Evolutionary conservation across 1,284 basidiomycete genomes (phyloP), one percentile per base, ranked within the genome.

Genomic region (Tylopilus sp.): DNA sequence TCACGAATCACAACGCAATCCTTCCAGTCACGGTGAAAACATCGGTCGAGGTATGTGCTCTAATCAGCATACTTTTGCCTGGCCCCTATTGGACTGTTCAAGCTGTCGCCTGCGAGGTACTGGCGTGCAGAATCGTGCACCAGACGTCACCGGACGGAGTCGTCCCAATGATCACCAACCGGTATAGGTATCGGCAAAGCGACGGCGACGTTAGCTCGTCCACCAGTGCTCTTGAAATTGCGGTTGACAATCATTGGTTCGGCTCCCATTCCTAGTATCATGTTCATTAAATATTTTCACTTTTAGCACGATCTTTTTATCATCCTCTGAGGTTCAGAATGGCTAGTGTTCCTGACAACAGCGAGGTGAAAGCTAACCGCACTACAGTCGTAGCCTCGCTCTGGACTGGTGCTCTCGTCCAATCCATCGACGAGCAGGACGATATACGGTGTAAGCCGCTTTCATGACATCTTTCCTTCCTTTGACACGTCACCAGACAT

Each of bases 1-100:
- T 65, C 79, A 75, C 69, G 86, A 89, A 63, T 84, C 86, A 6
- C 78, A 82, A 54, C 74, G 79, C 44, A 79, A 89, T 63, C 76
- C 85, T 31, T 86, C 91, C 8, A 89, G 96, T 63, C 90, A 86
- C 60, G 92, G 84, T 49, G 94, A 97, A 71, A 92, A 92, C 58
- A 61, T 79, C 33, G 82, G 85, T 55, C 78, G 93, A 72, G 84
- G 86, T 88, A 66, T 31, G 75, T 55, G 43, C 16, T 43, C 18
- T 10, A 36, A 29, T 34, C 28, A 36, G 2, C 41, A 42, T 31
- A 26, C 40, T 19, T 7, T n/a, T 28, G 21, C 42, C 30, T 19
- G 29, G 18, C 26, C 44, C 15, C 13, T 40, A 29, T 35, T 30
- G 15, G 19, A 29, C 43, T 46, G 19, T 41, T 31, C 26, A 47